Base-by-base conservation (phyloP, 225 moss, liverwort and hornwort species). In the Thuidium tamariscinum region DNA sequence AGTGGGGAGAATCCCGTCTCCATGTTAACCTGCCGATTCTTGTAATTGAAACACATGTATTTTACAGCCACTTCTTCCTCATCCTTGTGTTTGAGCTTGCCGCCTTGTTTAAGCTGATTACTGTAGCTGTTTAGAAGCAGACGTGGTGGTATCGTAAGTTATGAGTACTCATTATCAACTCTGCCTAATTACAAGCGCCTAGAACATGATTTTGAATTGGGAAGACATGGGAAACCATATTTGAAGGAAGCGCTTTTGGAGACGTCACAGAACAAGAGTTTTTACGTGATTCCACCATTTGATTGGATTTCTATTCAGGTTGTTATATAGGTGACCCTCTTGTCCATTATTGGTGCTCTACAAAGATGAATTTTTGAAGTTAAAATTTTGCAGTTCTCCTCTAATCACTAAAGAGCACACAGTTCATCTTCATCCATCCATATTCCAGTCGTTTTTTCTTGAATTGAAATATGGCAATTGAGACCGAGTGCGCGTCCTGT, bases 41-140 rank as follows among this genome's bases (percentile, higher is more conserved):
- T 85, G 83, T 83, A 88, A 85, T 85, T 84, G 83, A 80, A 91
- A 89, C 86, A 27, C 66, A 60, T 91, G 92, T 92, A 91, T 82
- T 90, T 44, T 89, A 89, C 44, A 32, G 52, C 64, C 64, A 59
- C 42, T 54, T 37, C 29, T 36, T 66, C 27, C 16, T 66, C 54
- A 13, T 56, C 39, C 66, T 59, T 59, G 44, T 55, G 13, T 74
- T 63, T 29, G 76, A 76, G 76, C 64, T 81, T 82, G 42, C 44
- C 46, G 20, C 76, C 54, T 83, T 59, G 60, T 59, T 79, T 6
- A 9, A n/a, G 48, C 59, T 48, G 18, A 8, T 41, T 42, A 34
- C 39, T 34, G 57, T 34, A 59, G 39, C 49, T 25, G 36, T 36
- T 57, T 13, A 30, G 29, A 51, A 26, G 67, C 20, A 51, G 56